These are phyloP conservation scores for Oxytropis ochrocephala DNA, from an alignment of 306 rosid species.

Conservation along the genomic window DNA sequence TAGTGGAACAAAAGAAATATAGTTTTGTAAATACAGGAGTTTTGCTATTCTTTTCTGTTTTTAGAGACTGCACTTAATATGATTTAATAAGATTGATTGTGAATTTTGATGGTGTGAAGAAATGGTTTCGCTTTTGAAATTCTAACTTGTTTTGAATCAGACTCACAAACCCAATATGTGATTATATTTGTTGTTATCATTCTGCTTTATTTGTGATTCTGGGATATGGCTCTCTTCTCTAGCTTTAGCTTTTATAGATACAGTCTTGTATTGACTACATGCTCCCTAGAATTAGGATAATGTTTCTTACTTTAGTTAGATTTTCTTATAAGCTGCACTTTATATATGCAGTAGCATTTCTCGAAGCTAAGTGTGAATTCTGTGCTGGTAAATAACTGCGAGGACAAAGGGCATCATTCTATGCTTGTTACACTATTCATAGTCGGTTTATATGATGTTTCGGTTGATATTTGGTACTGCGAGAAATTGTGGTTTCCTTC, in stretches of 20 bases:
- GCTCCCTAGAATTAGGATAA: background rate
- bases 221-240: background rate
- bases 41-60: too few species aligned
- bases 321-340: background rate
- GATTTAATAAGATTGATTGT: background rate
- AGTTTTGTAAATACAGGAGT: too few species aligned
- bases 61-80: background rate
- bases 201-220: background rate
- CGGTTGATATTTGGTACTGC: constrained; percentile 17
- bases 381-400: background rate
- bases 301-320: background rate
- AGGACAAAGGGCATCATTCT: background rate
- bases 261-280: background rate
- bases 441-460: constrained; percentile 15
- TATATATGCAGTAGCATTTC: background rate
- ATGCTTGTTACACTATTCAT: constrained; percentile 1
- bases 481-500: constrained; percentile 26
- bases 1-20: background rate
- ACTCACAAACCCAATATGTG: background rate
- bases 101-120: background rate
- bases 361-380: background rate
- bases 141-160: background rate
- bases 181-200: too few species aligned
- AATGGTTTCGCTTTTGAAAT: background rate
- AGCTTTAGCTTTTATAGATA: background rate